Evolutionary conservation across 371 early-diverging fungal species (phyloP), one percentile per base, ranked within the genome.

Genomic region (Mucor circinelloides): DNA sequence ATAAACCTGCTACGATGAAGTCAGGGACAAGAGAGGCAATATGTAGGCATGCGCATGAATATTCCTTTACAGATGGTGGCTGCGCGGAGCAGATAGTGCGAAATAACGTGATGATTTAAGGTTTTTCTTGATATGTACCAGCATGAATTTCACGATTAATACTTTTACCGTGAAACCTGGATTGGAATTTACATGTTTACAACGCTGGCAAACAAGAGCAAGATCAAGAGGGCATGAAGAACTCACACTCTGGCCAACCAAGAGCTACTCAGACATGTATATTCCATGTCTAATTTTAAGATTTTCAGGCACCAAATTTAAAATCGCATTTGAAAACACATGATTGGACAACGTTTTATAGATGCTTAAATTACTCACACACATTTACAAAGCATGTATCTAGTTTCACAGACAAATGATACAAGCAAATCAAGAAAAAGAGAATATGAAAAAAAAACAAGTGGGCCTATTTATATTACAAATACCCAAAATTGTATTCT

Each of bases 321-420:
- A n/a, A 50, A 50, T 50, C 23, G 50, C 50, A 50, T 50, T 50
- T 1, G 17, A 23, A 25, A 8, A 50, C 23, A 25, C 2, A 8
- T 50, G 50, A 50, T 50, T 50, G 50, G 50, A 50, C 50, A 50
- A 50, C 50, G 50, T 48, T 50, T 50, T 25, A 23, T 17, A 44
- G 17, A 44, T 25, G 4, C 23, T 8, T 25, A 21, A 50, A 50
- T 25, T 50, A 25, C 50, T 50, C 50, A 50, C 50, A 50, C 25
- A 23, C 50, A 50, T 3, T 23, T 5, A 25, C 25, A 25, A 23
- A 23, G 50, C 50, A 44, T 44, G 44, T 44, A 17, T 44, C 44
- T 44, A 50, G 50, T 50, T 25, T 23, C 50, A 50, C 50, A 50
- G 25, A 25, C 50, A 25, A 50, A 50, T 12, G n/a, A n/a, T 12